phyloP scores from a whole-genome alignment of 768 basidiomycete genomes.

The Lactarius psammicola region DNA sequence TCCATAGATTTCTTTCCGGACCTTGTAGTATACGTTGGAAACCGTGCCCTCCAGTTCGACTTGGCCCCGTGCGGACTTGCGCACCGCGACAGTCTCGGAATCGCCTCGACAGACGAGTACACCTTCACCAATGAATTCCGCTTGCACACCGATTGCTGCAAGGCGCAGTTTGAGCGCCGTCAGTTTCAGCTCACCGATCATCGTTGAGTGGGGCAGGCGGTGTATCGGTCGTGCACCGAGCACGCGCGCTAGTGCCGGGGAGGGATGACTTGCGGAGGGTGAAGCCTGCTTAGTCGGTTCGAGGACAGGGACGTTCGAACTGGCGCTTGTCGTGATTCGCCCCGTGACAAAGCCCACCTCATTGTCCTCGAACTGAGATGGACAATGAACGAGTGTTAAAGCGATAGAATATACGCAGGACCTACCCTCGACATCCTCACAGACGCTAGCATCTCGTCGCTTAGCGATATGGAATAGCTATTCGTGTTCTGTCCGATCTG shows the following conservation, averaged over 20 bases:
- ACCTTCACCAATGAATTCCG: slow-evolving; percentile 97
- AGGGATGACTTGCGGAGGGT: slow-evolving; percentile 4
- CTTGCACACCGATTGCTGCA: slow-evolving; percentile 70
- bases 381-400: slow-evolving; percentile 4
- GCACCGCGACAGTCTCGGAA: slow-evolving; percentile 79
- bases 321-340: slow-evolving; percentile 78
- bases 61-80: slow-evolving; percentile 80
- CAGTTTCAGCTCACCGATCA: slow-evolving; percentile 96
- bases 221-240: slow-evolving; percentile 67
- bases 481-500: slow-evolving; percentile 96
- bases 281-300: slow-evolving; percentile 52
- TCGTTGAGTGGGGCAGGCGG: slow-evolving; percentile 81
- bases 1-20: slow-evolving; percentile 86
- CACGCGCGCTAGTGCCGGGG: slow-evolving; percentile 40
- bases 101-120: slow-evolving; percentile 81
- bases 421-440: slow-evolving; percentile 85
- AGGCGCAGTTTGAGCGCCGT: slow-evolving; percentile 85
- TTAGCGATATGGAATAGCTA: slow-evolving; percentile 90
- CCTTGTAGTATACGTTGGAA: slow-evolving; percentile 85
- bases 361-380: slow-evolving; percentile 88
- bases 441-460: slow-evolving; percentile 78
- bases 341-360: slow-evolving; percentile 93
- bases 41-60: slow-evolving; percentile 89
- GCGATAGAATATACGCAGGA: slow-evolving; percentile 15
- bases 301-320: slow-evolving; percentile 84